Evolutionary conservation across 2,329 filamentous ascomycete species (phyloP).

Genomic region (Trichoderma cornu-damae): DNA sequence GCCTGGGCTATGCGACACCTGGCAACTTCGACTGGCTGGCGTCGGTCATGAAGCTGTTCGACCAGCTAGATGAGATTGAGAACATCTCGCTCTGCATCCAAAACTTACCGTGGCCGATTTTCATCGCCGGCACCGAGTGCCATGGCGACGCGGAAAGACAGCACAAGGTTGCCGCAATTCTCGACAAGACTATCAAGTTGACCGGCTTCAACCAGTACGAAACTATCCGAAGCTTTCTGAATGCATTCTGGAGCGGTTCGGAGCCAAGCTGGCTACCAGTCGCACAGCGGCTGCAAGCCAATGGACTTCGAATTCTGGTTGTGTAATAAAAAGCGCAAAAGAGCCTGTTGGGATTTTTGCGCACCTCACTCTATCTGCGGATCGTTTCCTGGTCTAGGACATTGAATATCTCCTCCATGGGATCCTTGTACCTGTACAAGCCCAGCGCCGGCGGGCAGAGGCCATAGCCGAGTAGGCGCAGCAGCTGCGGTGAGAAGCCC

Average conservation of each 20-base stretch:
- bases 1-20: conserved; percentile 22
- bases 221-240: conserved; percentile 25
- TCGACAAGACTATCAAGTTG: conserved; percentile 21
- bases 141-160: conserved; percentile 24
- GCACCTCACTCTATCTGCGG: conserved; percentile 22
- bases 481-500: conserved; percentile 30
- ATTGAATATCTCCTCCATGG: conserved; percentile 34
- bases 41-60: conserved; percentile 23
- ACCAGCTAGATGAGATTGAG: conserved; percentile 24
- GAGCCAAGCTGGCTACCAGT: conserved; percentile 27
- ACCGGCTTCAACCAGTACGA: conserved; percentile 26
- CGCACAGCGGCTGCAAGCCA: conserved; percentile 23
- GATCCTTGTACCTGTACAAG: conserved; percentile 35
- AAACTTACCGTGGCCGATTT: conserved; percentile 30
- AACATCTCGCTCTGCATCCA: conserved; percentile 25
- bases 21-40: conserved; percentile 20
- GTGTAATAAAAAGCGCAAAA: conserved; percentile 19
- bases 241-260: conserved; percentile 26
- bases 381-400: conserved; percentile 36
- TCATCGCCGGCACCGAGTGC: conserved; percentile 29
- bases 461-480: conserved; percentile 33
- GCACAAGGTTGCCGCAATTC: conserved; percentile 19
- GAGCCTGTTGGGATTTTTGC: neutral
- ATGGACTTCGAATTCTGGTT: conserved; percentile 24
- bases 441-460: conserved; percentile 33